Evolutionary conservation across 2,329 filamentous ascomycete species (phyloP).

Genomic region (Epichloe scottii): DNA sequence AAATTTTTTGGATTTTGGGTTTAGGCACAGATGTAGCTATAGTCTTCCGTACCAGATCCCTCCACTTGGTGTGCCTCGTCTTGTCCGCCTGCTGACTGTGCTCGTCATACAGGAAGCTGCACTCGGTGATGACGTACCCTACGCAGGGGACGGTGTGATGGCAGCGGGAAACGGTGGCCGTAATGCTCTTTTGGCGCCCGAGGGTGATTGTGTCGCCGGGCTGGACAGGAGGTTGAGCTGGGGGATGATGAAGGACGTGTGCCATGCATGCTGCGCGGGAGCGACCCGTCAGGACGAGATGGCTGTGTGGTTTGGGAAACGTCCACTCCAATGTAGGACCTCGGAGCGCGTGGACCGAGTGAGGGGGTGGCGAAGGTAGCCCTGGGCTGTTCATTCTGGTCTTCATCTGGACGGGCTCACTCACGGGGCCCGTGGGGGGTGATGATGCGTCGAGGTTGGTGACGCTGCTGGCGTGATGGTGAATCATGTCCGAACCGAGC

Average conservation of each 20-base stretch:
- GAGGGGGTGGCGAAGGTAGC: conserved; percentile 28
- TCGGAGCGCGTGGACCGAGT: conserved; percentile 30
- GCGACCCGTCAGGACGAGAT: conserved; percentile 31
- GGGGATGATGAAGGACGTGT: conserved; percentile 37
- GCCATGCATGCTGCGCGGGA: conserved; percentile 39
- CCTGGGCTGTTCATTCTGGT: not conserved
- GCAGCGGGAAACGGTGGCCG: conserved; percentile 30
- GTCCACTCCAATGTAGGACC: conserved; percentile 33
- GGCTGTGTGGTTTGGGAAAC: conserved; percentile 29
- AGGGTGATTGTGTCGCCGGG: conserved; percentile 25
- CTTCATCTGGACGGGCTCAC: too few species aligned
- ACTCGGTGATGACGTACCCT: conserved; percentile 37
- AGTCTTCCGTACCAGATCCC: too few species aligned
- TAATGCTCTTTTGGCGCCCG: conserved; percentile 22
- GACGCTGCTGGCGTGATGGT: too few species aligned
- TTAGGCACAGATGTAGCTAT: too few species aligned
- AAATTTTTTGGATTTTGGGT: too few species aligned
- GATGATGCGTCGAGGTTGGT: too few species aligned
- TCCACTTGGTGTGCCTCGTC: conserved; percentile 36
- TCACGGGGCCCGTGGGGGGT: too few species aligned
- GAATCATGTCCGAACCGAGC: too few species aligned
- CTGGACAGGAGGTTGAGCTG: conserved; percentile 32
- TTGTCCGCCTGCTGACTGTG: conserved; percentile 30
- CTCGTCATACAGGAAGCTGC: conserved; percentile 32
- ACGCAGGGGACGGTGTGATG: conserved; percentile 35